Conservation (phyloP, 805 yeast species). For the Teunomyces barrocoloradensis region DNA sequence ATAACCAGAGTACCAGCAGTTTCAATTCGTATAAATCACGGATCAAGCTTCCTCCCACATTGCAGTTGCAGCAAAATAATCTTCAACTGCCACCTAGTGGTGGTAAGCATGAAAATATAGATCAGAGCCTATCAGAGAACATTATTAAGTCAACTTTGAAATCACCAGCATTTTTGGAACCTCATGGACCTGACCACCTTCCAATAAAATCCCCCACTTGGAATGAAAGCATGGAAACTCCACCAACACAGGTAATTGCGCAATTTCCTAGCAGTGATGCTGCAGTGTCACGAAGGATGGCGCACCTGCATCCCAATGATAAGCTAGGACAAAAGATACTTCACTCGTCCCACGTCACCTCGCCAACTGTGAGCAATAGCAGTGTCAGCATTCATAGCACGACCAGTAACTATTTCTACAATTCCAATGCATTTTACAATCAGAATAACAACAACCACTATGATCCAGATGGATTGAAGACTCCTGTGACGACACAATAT, state of each 20-base stretch:
- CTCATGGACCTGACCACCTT: background rate
- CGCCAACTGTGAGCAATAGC: slow-evolving; percentile 1
- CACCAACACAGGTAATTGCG: slow-evolving; percentile 7
- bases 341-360: background rate
- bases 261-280: slow-evolving; percentile 5
- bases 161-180: slow-evolving; percentile 5
- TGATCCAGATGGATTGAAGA: slow-evolving; percentile 2
- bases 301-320: background rate
- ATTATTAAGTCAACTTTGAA: slow-evolving; percentile 2
- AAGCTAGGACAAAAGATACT: background rate
- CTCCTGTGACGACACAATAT: background rate
- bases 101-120: background rate
- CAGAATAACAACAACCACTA: background rate
- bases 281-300: background rate
- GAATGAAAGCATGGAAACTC: slow-evolving; percentile 6
- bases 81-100: background rate
- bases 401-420: background rate
- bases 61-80: slow-evolving; percentile 17
- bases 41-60: slow-evolving; percentile 30
- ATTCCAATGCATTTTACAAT: background rate
- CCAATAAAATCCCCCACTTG: slow-evolving; percentile 2
- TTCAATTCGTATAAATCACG: slow-evolving; percentile 29
- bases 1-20: slow-evolving; percentile 21
- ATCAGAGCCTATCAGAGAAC: background rate
- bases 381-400: slow-evolving; percentile 1